Base-by-base conservation (phyloP, 2,329 filamentous ascomycete species). In the Spiromastix sp. region DNA sequence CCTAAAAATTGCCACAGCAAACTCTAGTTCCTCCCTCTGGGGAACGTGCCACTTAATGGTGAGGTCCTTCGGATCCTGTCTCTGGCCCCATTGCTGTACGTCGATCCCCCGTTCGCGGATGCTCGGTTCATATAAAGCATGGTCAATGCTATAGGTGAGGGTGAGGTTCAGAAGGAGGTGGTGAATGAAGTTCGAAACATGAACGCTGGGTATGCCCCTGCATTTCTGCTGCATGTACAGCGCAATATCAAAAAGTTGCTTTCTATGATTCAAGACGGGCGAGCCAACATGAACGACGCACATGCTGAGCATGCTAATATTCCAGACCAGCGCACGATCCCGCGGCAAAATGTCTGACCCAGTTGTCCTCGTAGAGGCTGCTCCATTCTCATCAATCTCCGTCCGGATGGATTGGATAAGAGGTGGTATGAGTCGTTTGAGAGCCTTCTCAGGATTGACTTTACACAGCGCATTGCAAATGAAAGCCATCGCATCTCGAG, bases 141-240 rank as follows among this genome's bases (percentile, higher is more conserved):
- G 85, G 55, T 98, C 91, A 39, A 86, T 78, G 3, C 89, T 86
- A 54, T 96, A 98, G 1, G 85, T 95, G 43, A 89, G 82, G 0
- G 91, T 96, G 35, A 96, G 66, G 56, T 96, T 96, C 43, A 98
- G 78, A 10, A 98, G 70, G 24, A 98, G 71, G 57, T 98, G 93
- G 59, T 98, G 91, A 38, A 96, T 87, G 57, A 87, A 95, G 61
- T 98, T 98, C 40, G 89, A 96, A 26, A 96, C 81, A 58, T 98
- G 85, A 30, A 96, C 86, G 1, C 91, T 93, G 0, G 91, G 86
- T 40, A 95, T 79, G 15, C 91, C 91, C 48, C 84, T 81, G 60
- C 91, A 98, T 52, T 85, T 89, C 48, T 91, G 77, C 57, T 98
- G 91, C 89, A 98, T 96, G 61, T 89, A 96, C 36, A 82, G 71